These are phyloP conservation scores for Neurospora intermedia DNA, from an alignment of 495 filamentous ascomycete species.

Conservation along the genomic window DNA sequence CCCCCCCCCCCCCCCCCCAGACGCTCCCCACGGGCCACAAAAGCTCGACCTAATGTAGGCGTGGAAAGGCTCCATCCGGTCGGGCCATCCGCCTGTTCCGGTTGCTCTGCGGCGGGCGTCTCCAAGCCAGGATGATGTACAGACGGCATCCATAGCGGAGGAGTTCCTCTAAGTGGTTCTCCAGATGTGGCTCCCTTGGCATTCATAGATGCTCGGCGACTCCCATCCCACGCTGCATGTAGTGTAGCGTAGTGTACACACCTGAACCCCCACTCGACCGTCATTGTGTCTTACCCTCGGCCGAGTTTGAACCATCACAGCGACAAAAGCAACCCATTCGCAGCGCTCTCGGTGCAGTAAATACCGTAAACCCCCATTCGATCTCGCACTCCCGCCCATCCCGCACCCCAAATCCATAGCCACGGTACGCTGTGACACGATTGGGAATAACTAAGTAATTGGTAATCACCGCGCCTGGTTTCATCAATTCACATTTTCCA, in stretches of 20 bases:
- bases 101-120: conserved; percentile 8
- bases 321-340: background rate
- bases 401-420: background rate
- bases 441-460: background rate
- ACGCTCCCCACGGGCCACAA: background rate
- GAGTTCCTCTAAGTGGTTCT: background rate
- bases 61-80: conserved; percentile 9
- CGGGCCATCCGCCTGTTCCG: conserved; percentile 18
- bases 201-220: background rate
- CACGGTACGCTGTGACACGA: background rate
- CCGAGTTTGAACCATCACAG: background rate
- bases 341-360: background rate
- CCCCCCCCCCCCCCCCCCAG: too few species aligned
- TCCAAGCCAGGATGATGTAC: conserved; percentile 1
- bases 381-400: background rate
- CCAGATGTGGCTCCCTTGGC: background rate
- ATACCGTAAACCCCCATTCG: background rate
- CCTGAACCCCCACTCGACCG: background rate
- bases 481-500: background rate
- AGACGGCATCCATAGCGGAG: background rate
- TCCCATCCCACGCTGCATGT: too few species aligned
- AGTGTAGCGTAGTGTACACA: too few species aligned
- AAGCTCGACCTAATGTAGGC: background rate
- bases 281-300: background rate
- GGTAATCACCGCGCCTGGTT: background rate